phyloP scores from a whole-genome alignment of 176 grass and related monocot species.

The Phragmites australis region DNA sequence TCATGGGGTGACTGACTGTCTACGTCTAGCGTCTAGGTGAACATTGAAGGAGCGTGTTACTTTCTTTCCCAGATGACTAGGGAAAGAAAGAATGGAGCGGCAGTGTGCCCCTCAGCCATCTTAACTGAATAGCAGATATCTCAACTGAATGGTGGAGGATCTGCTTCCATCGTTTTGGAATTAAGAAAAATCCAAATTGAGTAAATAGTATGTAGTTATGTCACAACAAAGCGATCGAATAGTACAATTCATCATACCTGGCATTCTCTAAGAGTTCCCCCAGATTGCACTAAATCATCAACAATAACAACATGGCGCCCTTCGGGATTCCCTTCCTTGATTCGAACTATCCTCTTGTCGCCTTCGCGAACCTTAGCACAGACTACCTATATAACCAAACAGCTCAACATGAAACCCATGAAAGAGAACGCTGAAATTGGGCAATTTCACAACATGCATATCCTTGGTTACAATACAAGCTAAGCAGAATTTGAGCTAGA shows the following conservation, averaged over 20 bases:
- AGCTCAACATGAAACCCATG: not conserved
- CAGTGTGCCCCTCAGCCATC: not conserved
- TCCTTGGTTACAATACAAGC: not conserved
- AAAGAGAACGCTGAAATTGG: not conserved
- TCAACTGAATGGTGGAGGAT: not conserved
- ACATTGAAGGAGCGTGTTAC: not conserved
- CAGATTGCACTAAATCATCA: constrained; percentile 93
- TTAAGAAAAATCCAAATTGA: not conserved
- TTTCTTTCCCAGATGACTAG: not conserved
- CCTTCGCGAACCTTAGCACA: constrained; percentile 87
- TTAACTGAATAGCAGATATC: no score
- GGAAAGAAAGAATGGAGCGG: not conserved
- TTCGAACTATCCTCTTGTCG: constrained; percentile 69
- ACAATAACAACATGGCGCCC: constrained; percentile 91
- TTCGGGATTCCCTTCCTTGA: constrained; percentile 81
- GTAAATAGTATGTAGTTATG: not conserved
- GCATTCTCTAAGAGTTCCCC: constrained; percentile 86
- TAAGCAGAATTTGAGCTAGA: not conserved
- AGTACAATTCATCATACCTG: constrained; percentile 51
- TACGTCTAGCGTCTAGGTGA: no score
- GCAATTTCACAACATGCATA: not conserved
- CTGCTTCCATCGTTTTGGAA: not conserved
- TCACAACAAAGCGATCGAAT: not conserved
- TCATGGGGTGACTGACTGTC: no score
- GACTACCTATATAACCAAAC: constrained; percentile 60